Conservation (phyloP, 768 basidiomycete genomes). For the Suillus sp. region DNA sequence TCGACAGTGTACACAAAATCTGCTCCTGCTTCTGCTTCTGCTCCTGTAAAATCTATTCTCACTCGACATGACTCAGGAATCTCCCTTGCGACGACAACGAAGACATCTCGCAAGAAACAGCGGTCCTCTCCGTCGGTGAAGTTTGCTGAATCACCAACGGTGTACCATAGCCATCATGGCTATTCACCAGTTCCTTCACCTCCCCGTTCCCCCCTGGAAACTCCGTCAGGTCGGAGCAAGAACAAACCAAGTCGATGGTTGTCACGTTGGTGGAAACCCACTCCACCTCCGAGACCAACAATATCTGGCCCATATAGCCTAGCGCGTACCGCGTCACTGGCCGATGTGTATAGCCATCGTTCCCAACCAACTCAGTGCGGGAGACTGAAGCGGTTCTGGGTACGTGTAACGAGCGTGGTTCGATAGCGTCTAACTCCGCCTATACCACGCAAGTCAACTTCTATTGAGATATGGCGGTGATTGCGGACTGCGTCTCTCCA, state of each 20-base stretch:
- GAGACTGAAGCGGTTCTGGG: conserved; percentile 33
- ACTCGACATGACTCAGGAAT: conserved; percentile 52
- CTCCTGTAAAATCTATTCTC: conserved; percentile 61
- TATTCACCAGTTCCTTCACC: conserved; percentile 16
- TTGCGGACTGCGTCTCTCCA: background rate
- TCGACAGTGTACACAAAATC: conserved; percentile 32
- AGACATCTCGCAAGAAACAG: conserved; percentile 28
- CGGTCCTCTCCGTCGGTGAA: conserved; percentile 58
- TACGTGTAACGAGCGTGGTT: conserved; percentile 23
- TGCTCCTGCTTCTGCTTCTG: conserved; percentile 22
- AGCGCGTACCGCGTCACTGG: conserved; percentile 35
- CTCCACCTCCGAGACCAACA: conserved; percentile 26
- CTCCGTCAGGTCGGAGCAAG: conserved; percentile 17
- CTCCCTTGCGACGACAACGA: conserved; percentile 41
- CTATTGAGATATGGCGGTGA: background rate
- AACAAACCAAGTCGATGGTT: conserved; percentile 25
- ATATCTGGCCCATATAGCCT: conserved; percentile 37
- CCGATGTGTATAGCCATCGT: conserved; percentile 24
- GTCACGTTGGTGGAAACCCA: conserved; percentile 30
- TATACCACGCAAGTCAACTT: background rate
- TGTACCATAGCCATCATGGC: conserved; percentile 52
- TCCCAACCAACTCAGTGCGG: conserved; percentile 22
- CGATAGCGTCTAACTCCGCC: conserved; percentile 17
- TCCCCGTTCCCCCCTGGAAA: conserved; percentile 17
- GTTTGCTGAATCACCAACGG: conserved; percentile 65